Evolutionary conservation across 2,329 filamentous ascomycete species (phyloP), one percentile per base, ranked within the genome.

Genomic region (Cladosporium sp.): DNA sequence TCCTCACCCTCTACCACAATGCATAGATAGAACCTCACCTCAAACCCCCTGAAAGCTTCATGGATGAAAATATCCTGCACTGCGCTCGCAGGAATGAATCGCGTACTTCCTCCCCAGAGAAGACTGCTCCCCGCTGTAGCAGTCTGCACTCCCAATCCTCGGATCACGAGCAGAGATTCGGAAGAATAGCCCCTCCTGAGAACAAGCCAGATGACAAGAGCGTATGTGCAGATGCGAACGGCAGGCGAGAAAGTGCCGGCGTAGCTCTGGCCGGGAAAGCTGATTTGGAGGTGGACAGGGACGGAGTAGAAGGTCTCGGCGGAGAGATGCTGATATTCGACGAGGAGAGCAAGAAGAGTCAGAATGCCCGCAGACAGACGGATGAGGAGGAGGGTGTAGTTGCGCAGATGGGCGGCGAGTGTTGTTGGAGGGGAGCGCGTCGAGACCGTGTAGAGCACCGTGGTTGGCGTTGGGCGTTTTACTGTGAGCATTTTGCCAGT

Each of bases 51-150:
- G 69, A 97, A 97, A 3, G 91, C 93, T 73, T 98, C 93, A 66
- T 96, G 90, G 43, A 98, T 87, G 48, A 96, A 82, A 50, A 98
- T 85, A 66, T 98, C 93, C 64, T 88, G 88, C 51, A 98, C 94
- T 69, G 88, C 84, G 38, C 86, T 87, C 0, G 92, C 95, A 0
- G 93, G 92, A 52, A 98, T 97, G 67, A 88, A 88, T 43, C 83
- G 74, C n/a, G 82, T 86, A 1, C 77, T 75, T 2, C 79, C 71
- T 7, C 75, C 74, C 32, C 77, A 76, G 6, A 91, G 74, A 61
- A 88, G 89, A 7, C 83, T 85, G 1, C 77, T 69, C 7, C 84
- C 83, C 22, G 82, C 84, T 1, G 84, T 85, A 7, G 81, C 85
- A 2, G 89, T 96, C 73, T 98, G 93, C 46, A 98, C 85, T 7